Percentiles rank a stretch among this genome's conserved stretches.
Conservation (phyloP, 106 monocot genomes). For the Vanilla planifolia region DNA sequence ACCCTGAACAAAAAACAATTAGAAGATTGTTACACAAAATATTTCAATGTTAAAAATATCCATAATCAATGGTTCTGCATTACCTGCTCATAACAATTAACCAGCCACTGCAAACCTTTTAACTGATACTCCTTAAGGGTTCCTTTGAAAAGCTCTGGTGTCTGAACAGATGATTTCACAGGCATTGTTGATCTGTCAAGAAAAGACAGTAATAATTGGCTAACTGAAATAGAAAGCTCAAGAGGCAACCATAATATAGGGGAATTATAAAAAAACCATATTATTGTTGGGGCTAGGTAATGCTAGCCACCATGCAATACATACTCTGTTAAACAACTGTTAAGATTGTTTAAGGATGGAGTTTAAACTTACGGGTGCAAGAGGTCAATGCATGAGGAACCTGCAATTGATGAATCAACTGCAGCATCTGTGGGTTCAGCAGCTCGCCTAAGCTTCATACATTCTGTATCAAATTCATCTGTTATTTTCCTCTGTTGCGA, state of each 20-base stretch:
- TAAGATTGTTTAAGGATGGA: neutral
- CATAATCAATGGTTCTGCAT: too few relatives aligned
- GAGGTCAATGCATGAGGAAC: constrained; percentile 70
- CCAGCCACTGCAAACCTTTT: constrained; percentile 97
- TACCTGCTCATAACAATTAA: constrained; percentile 99
- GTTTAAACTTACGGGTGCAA: constrained; percentile 77
- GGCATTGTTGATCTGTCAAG: constrained; percentile 94
- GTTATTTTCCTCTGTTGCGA: constrained; percentile 86
- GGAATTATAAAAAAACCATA: too few relatives aligned
- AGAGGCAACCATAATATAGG: too few relatives aligned
- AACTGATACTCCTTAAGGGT: constrained; percentile 91
- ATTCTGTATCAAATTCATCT: constrained; percentile 84
- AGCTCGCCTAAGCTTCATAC: constrained; percentile 56
- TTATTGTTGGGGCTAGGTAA: too few relatives aligned
- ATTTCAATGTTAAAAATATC: too few relatives aligned
- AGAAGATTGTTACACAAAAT: neutral
- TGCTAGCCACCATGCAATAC: neutral
- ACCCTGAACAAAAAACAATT: constrained; percentile 38
- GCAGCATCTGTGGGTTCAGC: constrained; percentile 28
- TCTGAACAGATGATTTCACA: constrained; percentile 75
- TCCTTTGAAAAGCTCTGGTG: constrained; percentile 90
- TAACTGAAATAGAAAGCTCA: neutral
- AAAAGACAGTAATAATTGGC: neutral
- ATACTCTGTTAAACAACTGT: neutral
- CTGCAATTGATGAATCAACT: constrained; percentile 45